Evolutionary conservation across 805 yeast genomes (phyloP).

Genomic region (Monosporozyma yasuniensis): DNA sequence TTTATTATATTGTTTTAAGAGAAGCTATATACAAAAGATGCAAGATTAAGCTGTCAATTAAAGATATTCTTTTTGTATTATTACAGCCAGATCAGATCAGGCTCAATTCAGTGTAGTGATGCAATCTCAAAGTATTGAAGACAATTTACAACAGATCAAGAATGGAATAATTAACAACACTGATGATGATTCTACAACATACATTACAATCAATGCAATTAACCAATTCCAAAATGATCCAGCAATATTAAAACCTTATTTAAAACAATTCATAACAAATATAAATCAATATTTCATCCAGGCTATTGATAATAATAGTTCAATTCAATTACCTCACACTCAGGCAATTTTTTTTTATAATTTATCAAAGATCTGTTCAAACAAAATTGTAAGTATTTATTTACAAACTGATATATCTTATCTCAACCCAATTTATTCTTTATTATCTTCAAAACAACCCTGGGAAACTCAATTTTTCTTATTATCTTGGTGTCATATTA

Average conservation of each 20-base stretch:
- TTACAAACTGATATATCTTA: conserved; percentile 51
- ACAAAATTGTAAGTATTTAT: conserved; percentile 50
- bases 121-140: neutral
- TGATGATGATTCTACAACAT: neutral
- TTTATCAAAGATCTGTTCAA: conserved; percentile 56
- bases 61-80: too few species aligned
- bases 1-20: too few species aligned
- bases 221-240: conserved; percentile 26
- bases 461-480: conserved; percentile 46
- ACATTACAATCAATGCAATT: conserved; percentile 8
- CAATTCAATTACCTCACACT: neutral
- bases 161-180: neutral
- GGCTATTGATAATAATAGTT: neutral
- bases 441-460: conserved; percentile 9
- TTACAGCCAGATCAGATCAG: too few species aligned
- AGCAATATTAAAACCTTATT: conserved; percentile 5
- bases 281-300: neutral
- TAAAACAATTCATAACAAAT: conserved; percentile 5
- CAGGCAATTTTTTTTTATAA: conserved; percentile 39
- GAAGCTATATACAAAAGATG: too few species aligned
- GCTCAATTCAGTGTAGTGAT: too few species aligned
- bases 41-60: too few species aligned
- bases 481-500: conserved; percentile 62
- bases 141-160: neutral
- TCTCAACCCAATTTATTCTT: conserved; percentile 32